A percentile compares a stretch with the other conserved stretches of the same genome.
These are phyloP conservation scores for Chalciporus chontae DNA, from an alignment of 768 basidiomycete genomes.

Conservation along the genomic window DNA sequence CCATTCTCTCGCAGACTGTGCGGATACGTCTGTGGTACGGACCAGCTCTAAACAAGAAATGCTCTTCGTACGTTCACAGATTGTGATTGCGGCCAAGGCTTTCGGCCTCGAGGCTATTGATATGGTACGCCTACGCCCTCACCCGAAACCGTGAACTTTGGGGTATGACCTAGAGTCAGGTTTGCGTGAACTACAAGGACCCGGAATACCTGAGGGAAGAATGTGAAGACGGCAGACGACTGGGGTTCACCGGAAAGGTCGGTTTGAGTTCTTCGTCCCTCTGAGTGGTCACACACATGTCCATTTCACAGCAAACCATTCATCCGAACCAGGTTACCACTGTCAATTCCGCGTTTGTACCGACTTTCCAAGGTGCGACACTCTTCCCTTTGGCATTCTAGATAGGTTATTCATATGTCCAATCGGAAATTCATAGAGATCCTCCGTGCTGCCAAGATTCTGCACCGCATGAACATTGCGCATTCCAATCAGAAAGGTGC, in stretches of 20 bases:
- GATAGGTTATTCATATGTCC: neutral
- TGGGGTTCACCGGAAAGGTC: slow-evolving; percentile 94
- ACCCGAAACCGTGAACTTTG: neutral
- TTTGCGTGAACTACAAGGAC: slow-evolving; percentile 87
- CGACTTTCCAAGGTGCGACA: slow-evolving; percentile 58
- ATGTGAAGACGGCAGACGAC: slow-evolving; percentile 68
- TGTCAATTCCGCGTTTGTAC: slow-evolving; percentile 78
- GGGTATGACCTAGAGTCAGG: slow-evolving; percentile 39
- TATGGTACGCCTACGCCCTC: slow-evolving; percentile 54
- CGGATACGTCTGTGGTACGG: slow-evolving; percentile 79
- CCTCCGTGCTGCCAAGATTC: slow-evolving; percentile 67
- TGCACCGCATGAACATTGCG: slow-evolving; percentile 60
- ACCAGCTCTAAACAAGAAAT: slow-evolving; percentile 73
- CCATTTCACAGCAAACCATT: slow-evolving; percentile 75
- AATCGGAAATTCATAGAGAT: slow-evolving; percentile 53
- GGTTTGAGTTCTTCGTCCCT: neutral
- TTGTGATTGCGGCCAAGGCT: slow-evolving; percentile 80
- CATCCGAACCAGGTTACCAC: slow-evolving; percentile 80
- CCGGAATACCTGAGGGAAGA: slow-evolving; percentile 63
- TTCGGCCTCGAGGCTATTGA: slow-evolving; percentile 85
- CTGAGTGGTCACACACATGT: slow-evolving; percentile 2
- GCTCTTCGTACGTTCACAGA: slow-evolving; percentile 76
- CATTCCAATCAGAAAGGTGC: slow-evolving; percentile 59
- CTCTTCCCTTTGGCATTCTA: neutral
- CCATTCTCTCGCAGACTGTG: slow-evolving; percentile 62